These are phyloP conservation scores for Hypoxylon sp. DNA, from an alignment of 2,329 filamentous ascomycete genomes.

Conservation along the genomic window DNA sequence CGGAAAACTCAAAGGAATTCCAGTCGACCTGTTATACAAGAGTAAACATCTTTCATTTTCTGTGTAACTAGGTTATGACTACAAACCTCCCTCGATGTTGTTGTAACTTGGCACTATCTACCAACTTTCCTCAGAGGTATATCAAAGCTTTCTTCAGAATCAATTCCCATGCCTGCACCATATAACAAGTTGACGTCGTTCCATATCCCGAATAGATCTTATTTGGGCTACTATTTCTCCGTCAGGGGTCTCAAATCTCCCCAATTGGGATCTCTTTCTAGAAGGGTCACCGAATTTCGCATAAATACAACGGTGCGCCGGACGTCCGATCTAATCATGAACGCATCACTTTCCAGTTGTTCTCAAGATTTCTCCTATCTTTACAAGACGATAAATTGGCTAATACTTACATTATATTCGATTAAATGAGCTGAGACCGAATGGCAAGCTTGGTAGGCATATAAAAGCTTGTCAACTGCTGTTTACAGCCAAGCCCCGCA, in stretches of 20 bases:
- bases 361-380: neutral
- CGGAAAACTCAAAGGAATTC: too few species aligned
- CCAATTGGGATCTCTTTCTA: slow-evolving; percentile 13
- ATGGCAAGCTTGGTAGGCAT: slow-evolving; percentile 13
- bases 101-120: too few species aligned
- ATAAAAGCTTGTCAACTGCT: slow-evolving; percentile 37
- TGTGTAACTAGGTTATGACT: too few species aligned
- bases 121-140: neutral
- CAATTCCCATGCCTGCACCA: neutral
- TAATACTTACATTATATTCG: slow-evolving; percentile 38
- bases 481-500: slow-evolving; percentile 42
- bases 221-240: neutral
- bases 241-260: neutral
- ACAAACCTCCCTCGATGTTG: too few species aligned
- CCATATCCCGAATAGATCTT: neutral
- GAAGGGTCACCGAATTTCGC: slow-evolving; percentile 5
- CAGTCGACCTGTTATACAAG: too few species aligned
- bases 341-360: slow-evolving; percentile 2
- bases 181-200: neutral
- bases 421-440: slow-evolving; percentile 28
- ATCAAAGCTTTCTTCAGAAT: neutral
- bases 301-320: slow-evolving; percentile 15
- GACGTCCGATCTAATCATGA: slow-evolving; percentile 3
- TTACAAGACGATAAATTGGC: slow-evolving; percentile 25
- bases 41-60: too few species aligned